Base-by-base conservation (phyloP, 495 filamentous ascomycete genomes). In the Lepidopterella palustris region DNA sequence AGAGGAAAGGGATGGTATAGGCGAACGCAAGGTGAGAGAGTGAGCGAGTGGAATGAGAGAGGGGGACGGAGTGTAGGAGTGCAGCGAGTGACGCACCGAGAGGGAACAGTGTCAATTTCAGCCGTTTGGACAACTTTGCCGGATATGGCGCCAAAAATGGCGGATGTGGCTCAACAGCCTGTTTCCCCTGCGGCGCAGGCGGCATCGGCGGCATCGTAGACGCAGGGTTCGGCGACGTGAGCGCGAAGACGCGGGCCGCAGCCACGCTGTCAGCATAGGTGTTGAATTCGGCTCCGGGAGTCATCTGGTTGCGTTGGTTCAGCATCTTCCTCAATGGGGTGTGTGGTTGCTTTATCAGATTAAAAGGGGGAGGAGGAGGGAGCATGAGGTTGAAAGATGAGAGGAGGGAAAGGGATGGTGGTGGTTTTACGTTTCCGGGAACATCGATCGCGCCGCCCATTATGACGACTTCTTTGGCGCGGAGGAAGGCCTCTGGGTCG, bases 401-500 rank as follows among this genome's bases (percentile, higher is more conserved):
- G 28, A 45, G 21, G 55, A 23, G n/a, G 42, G 3, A 53, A 15
- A 28, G 31, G 40, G 20, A 1, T 10, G 21, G 20, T 3, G 9
- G 35, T 2, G 35, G 35, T 42, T 11, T 67, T 70, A 84, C 82
- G 74, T 99, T 99, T 53, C 93, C 93, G 26, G 82, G 79, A 18
- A 82, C 68, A 40, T 85, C 77, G 45, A 97, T 80, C n/a, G 87
- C 83, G 57, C 93, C 95, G 31, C 92, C 93, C 93, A 99, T 99
- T n/a, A 96, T 86, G 20, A 96, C 84, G 2, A 99, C 83, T 69
- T 95, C 87, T 70, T 95, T 95, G 25, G 83, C 90, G 21, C 84
- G 83, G 3, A 97, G 80, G 75, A 99, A 96, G 4, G 89, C 85
- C 67, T 88, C 85, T 1, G 89, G 83, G 61, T 96, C 90, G 67